Base-by-base conservation (phyloP, 2,329 filamentous ascomycete species). In the Trichoderma koningii region DNA sequence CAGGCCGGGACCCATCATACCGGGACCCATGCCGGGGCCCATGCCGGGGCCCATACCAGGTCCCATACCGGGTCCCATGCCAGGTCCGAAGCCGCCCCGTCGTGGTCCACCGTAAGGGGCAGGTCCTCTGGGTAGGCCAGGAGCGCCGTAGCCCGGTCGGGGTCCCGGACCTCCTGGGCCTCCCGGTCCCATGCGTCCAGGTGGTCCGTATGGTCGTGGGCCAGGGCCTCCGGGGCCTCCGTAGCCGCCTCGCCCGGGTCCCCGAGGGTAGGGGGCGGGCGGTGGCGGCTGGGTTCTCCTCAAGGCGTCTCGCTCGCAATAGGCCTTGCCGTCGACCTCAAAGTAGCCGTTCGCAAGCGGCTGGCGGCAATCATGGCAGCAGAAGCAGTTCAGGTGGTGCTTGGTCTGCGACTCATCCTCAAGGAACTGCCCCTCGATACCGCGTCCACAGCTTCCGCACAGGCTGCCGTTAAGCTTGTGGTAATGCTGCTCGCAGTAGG, bases 361-460 rank as follows among this genome's bases (percentile, higher is more conserved):
- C 53, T 86, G 78, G 38, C 87, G 85, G 74, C 94, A 98, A 70
- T 92, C 89, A 51, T 84, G 83, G 74, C 95, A 98, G 55, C 87
- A 89, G 78, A 99, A 92, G 78, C 95, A 99, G 7, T 85, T 82
- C 0, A 92, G 87, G 75, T 99, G 95, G 76, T 93, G 95, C 75
- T 97, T 97, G 70, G 87, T 83, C 41, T 83, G 80, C 45, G 81
- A 77, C 71, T 92, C 90, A 34, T 95, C 96, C 75, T 97, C 93
- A 44, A 97, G 82, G 72, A 96, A 99, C 70, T 93, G 89, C 0
- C 95, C 95, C 76, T 99, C 95, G 70, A 99, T 98, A 15, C 95
- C 95, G 12, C 82, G 81, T 68, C 90, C 85, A 76, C 95, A 99
- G 34, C 84, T 84, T 17, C 85, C 85, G 75, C 95, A 99, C 1